phyloP scores from a whole-genome alignment of 73 alveolate genomes.

The Halteria grandinella region DNA sequence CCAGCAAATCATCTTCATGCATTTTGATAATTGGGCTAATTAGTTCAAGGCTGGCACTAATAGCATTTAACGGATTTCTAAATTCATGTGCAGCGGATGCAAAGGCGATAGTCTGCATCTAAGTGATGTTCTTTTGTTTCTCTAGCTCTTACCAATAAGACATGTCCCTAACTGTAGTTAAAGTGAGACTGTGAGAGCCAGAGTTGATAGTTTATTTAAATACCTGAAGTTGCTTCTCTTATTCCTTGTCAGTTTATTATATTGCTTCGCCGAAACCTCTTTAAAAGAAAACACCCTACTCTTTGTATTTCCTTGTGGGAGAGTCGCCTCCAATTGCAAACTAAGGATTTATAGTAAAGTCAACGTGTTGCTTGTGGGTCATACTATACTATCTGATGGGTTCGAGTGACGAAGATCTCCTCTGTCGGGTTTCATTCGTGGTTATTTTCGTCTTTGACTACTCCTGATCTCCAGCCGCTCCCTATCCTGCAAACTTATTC shows the following conservation, averaged over 20 bases:
- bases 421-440: too few relatives aligned
- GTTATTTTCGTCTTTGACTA: too few relatives aligned
- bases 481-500: too few relatives aligned
- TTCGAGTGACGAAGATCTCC: too few relatives aligned
- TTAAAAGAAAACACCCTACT: too few relatives aligned
- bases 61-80: constrained; percentile 54
- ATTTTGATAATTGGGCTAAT: background rate
- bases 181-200: background rate
- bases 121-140: background rate
- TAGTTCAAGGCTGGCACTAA: constrained; percentile 2
- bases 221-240: background rate
- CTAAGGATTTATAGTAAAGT: too few relatives aligned
- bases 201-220: background rate
- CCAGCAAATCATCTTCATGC: background rate
- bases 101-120: constrained; percentile 1
- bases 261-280: too few relatives aligned
- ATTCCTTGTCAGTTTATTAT: background rate
- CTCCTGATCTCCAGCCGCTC: too few relatives aligned
- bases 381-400: too few relatives aligned
- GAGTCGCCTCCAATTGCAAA: too few relatives aligned
- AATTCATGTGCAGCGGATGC: constrained; percentile 53
- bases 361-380: too few relatives aligned
- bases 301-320: too few relatives aligned
- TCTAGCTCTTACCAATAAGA: constrained; percentile 13
- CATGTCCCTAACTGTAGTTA: constrained; percentile 17